Percentiles rank a stretch among this genome's conserved stretches.
Conservation (phyloP, 1,139 yeast species). For the Blastobotrys illinoisensis region DNA sequence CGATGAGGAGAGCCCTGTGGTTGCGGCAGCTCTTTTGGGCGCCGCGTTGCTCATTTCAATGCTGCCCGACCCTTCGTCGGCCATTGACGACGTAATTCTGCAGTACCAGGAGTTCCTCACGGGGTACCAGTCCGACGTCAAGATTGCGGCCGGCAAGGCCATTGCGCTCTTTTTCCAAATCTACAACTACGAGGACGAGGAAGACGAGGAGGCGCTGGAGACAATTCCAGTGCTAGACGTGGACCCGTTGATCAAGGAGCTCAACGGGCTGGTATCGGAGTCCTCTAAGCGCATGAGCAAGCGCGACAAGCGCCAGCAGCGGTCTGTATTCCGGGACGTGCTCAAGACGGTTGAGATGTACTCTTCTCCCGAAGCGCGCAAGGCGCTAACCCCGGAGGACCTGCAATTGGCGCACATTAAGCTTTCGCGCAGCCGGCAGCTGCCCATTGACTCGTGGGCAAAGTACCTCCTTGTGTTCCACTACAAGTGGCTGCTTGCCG, state of each 20-base stretch:
- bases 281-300: constrained; percentile 55
- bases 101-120: constrained; percentile 28
- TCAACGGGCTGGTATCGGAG: constrained; percentile 46
- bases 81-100: constrained; percentile 28
- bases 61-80: constrained; percentile 23
- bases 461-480: constrained; percentile 56
- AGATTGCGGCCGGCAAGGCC: constrained; percentile 52
- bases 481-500: constrained; percentile 66
- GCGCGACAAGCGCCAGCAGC: constrained; percentile 55
- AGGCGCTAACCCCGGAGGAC: constrained; percentile 33
- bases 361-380: constrained; percentile 40
- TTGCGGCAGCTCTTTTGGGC: constrained; percentile 32
- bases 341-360: constrained; percentile 45
- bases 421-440: constrained; percentile 49
- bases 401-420: constrained; percentile 50
- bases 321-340: constrained; percentile 61
- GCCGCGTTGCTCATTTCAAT: constrained; percentile 28
- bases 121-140: constrained; percentile 22
- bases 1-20: constrained; percentile 24
- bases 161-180: constrained; percentile 60
- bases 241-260: constrained; percentile 42
- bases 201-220: constrained; percentile 30
- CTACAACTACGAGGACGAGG: constrained; percentile 43
- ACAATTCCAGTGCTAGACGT: constrained; percentile 58
- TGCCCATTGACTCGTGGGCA: constrained; percentile 64